These are phyloP conservation scores for Fusarium guadeloupense DNA, from an alignment of 2,329 filamentous ascomycete genomes.

Conservation along the genomic window DNA sequence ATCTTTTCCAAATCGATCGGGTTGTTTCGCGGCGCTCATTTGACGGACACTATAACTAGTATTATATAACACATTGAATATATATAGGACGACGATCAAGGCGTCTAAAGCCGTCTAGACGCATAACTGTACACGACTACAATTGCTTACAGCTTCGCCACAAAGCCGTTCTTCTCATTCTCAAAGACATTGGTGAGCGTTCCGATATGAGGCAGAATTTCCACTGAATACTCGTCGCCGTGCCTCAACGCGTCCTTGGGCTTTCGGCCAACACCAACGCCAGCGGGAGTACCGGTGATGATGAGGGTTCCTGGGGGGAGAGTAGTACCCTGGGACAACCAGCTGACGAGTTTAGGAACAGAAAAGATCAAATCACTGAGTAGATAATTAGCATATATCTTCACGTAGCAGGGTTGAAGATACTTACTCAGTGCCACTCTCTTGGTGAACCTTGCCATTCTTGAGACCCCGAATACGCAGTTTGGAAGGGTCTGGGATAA, in stretches of 20 bases:
- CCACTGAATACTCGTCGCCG: constrained; percentile 64
- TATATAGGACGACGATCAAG: neutral
- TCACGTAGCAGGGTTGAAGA: too few relatives aligned
- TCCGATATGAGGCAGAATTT: constrained; percentile 54
- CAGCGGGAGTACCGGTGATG: constrained; percentile 73
- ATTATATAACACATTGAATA: too few relatives aligned
- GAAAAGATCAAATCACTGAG: constrained; percentile 69
- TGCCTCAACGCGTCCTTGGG: constrained; percentile 74
- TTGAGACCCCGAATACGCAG: constrained; percentile 64
- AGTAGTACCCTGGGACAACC: constrained; percentile 69
- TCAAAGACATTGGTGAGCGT: constrained; percentile 51
- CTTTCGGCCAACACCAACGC: constrained; percentile 75
- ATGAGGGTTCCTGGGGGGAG: constrained; percentile 70
- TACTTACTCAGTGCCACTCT: constrained; percentile 42
- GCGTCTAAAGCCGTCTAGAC: neutral
- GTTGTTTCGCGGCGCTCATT: too few relatives aligned
- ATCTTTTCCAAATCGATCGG: neutral
- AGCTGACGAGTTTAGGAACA: constrained; percentile 66
- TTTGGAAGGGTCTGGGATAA: constrained; percentile 67
- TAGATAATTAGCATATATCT: neutral
- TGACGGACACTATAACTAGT: too few relatives aligned
- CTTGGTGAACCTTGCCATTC: constrained; percentile 56
- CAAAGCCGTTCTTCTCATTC: constrained; percentile 33
- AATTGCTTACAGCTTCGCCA: constrained; percentile 19
- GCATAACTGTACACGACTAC: neutral